phyloP scores from a whole-genome alignment of 1,284 basidiomycete genomes.

The Cryptococcus amylolentus region DNA sequence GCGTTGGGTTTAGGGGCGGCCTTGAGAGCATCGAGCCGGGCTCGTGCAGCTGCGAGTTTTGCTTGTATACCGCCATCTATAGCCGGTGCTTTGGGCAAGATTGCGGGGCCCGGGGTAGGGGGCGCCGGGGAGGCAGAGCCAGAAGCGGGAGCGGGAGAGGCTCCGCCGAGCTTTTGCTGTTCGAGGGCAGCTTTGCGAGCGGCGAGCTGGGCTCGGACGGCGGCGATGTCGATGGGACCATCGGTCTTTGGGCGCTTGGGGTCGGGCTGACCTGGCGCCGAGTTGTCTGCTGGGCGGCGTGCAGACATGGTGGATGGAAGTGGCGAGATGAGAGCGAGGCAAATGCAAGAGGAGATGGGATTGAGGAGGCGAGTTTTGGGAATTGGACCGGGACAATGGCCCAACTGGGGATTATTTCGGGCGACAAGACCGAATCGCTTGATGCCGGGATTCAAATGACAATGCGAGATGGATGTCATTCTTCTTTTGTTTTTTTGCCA shows the following conservation, averaged over 20 bases:
- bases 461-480: too few relatives aligned
- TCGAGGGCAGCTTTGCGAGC: constrained; percentile 78
- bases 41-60: constrained; percentile 71
- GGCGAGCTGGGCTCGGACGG: constrained; percentile 66
- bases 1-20: constrained; percentile 53
- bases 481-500: too few relatives aligned
- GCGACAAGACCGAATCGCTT: too few relatives aligned
- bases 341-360: not conserved
- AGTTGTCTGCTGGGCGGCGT: constrained; percentile 22
- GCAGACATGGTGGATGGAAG: constrained; percentile 16
- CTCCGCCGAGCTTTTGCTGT: constrained; percentile 49
- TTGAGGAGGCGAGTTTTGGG: too few relatives aligned
- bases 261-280: constrained; percentile 24
- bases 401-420: too few relatives aligned
- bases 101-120: constrained; percentile 32
- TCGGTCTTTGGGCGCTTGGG: constrained; percentile 21
- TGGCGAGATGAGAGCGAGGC: not conserved
- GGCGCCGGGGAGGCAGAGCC: constrained; percentile 20
- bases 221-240: constrained; percentile 26
- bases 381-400: too few relatives aligned
- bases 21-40: constrained; percentile 72
- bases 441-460: too few relatives aligned
- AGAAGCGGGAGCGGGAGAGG: constrained; percentile 35
- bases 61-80: constrained; percentile 64
- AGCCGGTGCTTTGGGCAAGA: constrained; percentile 46